phyloP scores from a whole-genome alignment of 345 rosid genomes.

The Aquilaria sinensis region DNA sequence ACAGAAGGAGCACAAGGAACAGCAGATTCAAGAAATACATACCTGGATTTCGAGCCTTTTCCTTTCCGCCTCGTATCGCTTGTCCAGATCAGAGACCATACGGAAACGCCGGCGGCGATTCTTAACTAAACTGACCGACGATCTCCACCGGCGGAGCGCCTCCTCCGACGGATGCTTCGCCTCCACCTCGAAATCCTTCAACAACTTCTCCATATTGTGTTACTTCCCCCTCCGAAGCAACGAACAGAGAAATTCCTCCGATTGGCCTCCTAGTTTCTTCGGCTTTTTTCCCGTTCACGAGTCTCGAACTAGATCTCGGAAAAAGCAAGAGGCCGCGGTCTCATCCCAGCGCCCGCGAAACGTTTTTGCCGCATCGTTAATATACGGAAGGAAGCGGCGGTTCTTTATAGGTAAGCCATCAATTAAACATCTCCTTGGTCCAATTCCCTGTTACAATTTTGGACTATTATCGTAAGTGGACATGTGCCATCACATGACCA shows the following conservation, averaged over 20 bases:
- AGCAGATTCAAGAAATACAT: background rate
- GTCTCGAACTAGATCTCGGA: too few relatives aligned
- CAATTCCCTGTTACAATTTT: too few relatives aligned
- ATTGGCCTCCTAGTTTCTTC: background rate
- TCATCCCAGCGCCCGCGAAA: too few relatives aligned
- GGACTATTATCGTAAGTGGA: too few relatives aligned
- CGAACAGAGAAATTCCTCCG: background rate
- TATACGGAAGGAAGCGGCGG: too few relatives aligned
- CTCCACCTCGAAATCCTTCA: constrained; percentile 53
- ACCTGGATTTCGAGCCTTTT: constrained; percentile 66
- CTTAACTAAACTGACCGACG: constrained; percentile 53
- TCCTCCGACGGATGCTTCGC: constrained; percentile 60
- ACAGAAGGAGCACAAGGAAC: too few relatives aligned
- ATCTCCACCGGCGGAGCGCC: constrained; percentile 65
- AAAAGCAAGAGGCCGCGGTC: too few relatives aligned
- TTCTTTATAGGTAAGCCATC: too few relatives aligned
- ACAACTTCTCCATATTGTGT: constrained; percentile 36
- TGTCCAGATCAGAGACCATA: constrained; percentile 55
- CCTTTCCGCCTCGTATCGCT: constrained; percentile 45
- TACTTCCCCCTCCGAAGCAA: background rate
- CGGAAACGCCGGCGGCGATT: constrained; percentile 81
- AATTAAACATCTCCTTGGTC: too few relatives aligned
- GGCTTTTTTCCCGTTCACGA: background rate
- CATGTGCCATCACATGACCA: too few relatives aligned
- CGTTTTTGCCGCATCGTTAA: too few relatives aligned